Conservation (phyloP, 2,329 filamentous ascomycete genomes). For the Paracorniculantispora psalliotae region DNA sequence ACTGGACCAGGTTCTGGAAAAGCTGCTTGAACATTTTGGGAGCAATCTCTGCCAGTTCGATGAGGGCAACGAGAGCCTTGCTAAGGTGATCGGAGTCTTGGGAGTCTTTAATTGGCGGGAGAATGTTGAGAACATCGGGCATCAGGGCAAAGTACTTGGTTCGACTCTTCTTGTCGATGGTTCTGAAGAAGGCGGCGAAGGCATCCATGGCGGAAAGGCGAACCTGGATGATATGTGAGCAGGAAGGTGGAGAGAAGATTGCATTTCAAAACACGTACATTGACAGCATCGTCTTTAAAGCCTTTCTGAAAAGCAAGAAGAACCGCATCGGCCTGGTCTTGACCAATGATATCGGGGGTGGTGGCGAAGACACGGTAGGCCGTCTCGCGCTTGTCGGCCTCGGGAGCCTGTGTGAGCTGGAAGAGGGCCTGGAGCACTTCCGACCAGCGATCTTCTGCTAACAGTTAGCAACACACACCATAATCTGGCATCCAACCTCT, state of each 20-base stretch:
- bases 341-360: constrained; percentile 92
- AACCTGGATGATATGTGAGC: constrained; percentile 49
- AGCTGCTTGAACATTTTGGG: constrained; percentile 96
- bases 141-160: constrained; percentile 82
- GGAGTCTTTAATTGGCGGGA: constrained; percentile 88
- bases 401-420: constrained; percentile 80
- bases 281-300: constrained; percentile 81
- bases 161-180: constrained; percentile 81
- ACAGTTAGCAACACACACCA: not conserved
- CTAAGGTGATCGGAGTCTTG: constrained; percentile 88
- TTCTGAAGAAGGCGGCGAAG: constrained; percentile 93
- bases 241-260: constrained; percentile 15
- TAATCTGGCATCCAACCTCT: too few relatives aligned
- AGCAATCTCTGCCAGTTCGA: constrained; percentile 89
- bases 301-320: constrained; percentile 83
- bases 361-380: constrained; percentile 94
- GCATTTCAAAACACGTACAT: constrained; percentile 45
- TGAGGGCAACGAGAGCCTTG: constrained; percentile 82
- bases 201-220: constrained; percentile 93
- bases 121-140: constrained; percentile 86
- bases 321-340: constrained; percentile 89
- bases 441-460: constrained; percentile 74
- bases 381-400: constrained; percentile 80
- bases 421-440: constrained; percentile 84
- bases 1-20: constrained; percentile 90